These are phyloP conservation scores for Acacia acuminata DNA, from an alignment of 306 rosid species.

Conservation along the genomic window DNA sequence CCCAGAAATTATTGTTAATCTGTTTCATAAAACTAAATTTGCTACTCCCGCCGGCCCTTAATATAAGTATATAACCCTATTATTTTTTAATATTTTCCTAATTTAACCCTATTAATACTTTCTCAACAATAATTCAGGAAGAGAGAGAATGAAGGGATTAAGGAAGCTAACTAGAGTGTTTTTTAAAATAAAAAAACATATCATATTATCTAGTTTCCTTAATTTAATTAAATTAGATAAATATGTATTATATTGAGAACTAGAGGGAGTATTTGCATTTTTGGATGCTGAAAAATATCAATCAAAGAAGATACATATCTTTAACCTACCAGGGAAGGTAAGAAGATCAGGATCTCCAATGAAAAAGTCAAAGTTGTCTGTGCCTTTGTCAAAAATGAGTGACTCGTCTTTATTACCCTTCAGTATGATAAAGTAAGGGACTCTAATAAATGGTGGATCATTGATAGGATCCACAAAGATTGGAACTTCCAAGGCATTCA, in stretches of 20 bases:
- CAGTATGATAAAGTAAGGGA: slow-evolving; percentile 62
- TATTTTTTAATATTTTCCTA: no score
- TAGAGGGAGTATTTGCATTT: not conserved
- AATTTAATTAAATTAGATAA: no score
- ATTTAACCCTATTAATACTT: no score
- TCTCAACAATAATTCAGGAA: no score
- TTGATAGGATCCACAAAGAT: slow-evolving; percentile 72
- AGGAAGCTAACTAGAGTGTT: no score
- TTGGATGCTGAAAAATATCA: not conserved
- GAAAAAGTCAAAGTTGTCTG: slow-evolving; percentile 65
- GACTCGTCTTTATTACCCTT: slow-evolving; percentile 55
- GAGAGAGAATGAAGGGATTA: no score
- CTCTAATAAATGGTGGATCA: slow-evolving; percentile 76
- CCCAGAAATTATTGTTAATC: not conserved
- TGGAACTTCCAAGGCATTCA: slow-evolving; percentile 61
- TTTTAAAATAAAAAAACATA: no score
- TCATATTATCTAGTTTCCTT: no score
- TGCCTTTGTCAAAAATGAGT: slow-evolving; percentile 62
- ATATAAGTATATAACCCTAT: no score
- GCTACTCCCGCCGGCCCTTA: not conserved
- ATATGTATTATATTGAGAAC: no score
- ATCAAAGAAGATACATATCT: not conserved
- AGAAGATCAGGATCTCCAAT: slow-evolving; percentile 82
- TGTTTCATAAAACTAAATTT: not conserved
- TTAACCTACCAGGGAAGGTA: slow-evolving; percentile 60